Base-by-base conservation (phyloP, 2,329 filamentous ascomycete genomes). In the Amylocarpus encephaloides region DNA sequence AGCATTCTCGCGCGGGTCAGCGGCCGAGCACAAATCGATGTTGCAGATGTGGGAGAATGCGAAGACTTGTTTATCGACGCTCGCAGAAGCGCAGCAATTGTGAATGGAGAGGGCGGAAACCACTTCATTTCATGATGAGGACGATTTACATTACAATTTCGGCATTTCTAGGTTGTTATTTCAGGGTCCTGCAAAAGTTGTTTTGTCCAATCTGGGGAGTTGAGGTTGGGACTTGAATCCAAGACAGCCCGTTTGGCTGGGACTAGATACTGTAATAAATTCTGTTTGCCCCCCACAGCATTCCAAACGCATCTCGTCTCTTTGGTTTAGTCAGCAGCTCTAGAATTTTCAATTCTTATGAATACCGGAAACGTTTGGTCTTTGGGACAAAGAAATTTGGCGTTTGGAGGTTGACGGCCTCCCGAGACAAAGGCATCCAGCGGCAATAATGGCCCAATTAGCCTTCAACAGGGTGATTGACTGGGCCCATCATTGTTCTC, bases 1-100 rank as follows among this genome's bases (percentile, higher is more conserved):
- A 84, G 87, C 69, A 95, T 97, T 69, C 78, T 97, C 63, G 89
- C 92, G 52, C 85, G 88, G 66, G 88, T 93, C 64, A 88, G 85
- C 66, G 86, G 86, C 52, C 82, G 83, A 63, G 78, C 75, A 56
- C 83, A 88, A 65, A 90, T 92, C 63, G 86, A 90, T 63, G 73
- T 87, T 50, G 77, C 82, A 63, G 88, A 92, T 68, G 81, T 93
- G 57, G 79, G 78, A 13, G 88, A 93, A 71, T 91, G 86, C 67
- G 85, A 91, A 67, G 86, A 89, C 64, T 72, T 93, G 45, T 92
- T 93, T 74, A 80, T 92, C 59, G 88, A 93, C 69, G 86, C 87
- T 44, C 82, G 83, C 64, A 80, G 87, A 60, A 92, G 88, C 68
- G 87, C 88, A 56, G 72, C 76, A 54, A 77, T 91, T 59, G 78